Percentiles rank a stretch among this genome's conserved stretches.
These are phyloP conservation scores for Xylaria sp. DNA, from an alignment of 2,329 filamentous ascomycete species.

Conservation along the genomic window DNA sequence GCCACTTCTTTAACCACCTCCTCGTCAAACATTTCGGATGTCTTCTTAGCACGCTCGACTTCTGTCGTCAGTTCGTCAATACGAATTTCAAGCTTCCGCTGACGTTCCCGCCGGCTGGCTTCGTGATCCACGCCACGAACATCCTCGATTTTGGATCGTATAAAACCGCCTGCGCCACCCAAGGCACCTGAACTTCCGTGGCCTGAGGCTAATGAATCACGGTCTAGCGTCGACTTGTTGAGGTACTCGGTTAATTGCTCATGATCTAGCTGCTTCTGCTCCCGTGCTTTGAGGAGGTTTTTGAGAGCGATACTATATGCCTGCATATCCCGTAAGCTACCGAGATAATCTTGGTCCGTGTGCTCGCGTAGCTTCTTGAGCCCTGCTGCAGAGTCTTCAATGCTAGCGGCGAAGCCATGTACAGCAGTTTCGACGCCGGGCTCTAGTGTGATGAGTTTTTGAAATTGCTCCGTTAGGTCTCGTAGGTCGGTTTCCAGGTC, in stretches of 20 bases:
- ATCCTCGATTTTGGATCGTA: slow-evolving; percentile 94
- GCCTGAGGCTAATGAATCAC: slow-evolving; percentile 75
- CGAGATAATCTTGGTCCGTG: slow-evolving; percentile 95
- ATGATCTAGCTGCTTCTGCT: slow-evolving; percentile 97
- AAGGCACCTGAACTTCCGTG: slow-evolving; percentile 55
- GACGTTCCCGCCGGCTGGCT: slow-evolving; percentile 81
- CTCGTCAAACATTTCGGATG: slow-evolving; percentile 92
- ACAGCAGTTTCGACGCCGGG: slow-evolving; percentile 82
- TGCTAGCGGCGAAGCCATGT: slow-evolving; percentile 83
- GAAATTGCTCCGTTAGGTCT: slow-evolving; percentile 92
- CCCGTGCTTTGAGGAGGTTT: slow-evolving; percentile 85
- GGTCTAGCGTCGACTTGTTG: slow-evolving; percentile 85
- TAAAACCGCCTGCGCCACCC: slow-evolving; percentile 81
- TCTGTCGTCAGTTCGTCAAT: slow-evolving; percentile 91
- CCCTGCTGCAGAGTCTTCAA: slow-evolving; percentile 81
- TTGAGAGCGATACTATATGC: slow-evolving; percentile 90
- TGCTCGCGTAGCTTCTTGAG: slow-evolving; percentile 83
- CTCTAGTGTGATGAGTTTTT: slow-evolving; percentile 88
- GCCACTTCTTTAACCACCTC: slow-evolving; percentile 91
- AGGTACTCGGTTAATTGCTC: slow-evolving; percentile 96
- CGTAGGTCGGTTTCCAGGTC: slow-evolving; percentile 88
- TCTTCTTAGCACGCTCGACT: slow-evolving; percentile 85
- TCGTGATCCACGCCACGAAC: slow-evolving; percentile 97
- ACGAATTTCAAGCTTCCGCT: slow-evolving; percentile 87
- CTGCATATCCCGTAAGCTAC: slow-evolving; percentile 92